Conservation (phyloP, 148 eudicot species). For the Amaranthus cruentus region DNA sequence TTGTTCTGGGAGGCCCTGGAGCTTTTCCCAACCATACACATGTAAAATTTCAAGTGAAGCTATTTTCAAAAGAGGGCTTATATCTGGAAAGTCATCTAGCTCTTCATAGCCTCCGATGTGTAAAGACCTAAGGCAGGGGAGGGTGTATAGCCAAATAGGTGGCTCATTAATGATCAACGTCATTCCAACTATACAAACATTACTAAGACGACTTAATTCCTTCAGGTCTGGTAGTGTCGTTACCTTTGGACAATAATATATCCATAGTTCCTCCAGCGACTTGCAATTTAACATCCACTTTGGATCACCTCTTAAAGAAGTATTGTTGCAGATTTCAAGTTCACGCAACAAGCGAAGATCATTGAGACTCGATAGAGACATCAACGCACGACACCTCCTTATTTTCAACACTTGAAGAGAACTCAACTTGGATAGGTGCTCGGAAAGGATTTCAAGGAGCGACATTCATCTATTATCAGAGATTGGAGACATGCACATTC, state of each 20-base stretch:
- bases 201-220: background rate
- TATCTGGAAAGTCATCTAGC: background rate
- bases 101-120: background rate
- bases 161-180: background rate
- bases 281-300: background rate
- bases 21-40: background rate
- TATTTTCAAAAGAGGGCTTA: background rate
- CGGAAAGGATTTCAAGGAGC: background rate
- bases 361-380: background rate
- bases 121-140: background rate
- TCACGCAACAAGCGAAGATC: background rate
- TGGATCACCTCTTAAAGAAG: background rate
- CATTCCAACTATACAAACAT: background rate
- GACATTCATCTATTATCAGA: background rate
- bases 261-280: background rate
- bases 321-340: background rate
- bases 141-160: background rate
- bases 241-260: background rate
- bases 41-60: background rate
- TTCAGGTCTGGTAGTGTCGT: background rate
- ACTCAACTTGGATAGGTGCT: background rate
- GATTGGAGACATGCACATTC: background rate
- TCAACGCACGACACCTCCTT: too few relatives aligned
- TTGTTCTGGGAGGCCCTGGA: background rate
- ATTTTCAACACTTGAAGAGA: too few relatives aligned